phyloP scores from a whole-genome alignment of 2,329 filamentous ascomycete species.

The Claviceps sorghi region DNA sequence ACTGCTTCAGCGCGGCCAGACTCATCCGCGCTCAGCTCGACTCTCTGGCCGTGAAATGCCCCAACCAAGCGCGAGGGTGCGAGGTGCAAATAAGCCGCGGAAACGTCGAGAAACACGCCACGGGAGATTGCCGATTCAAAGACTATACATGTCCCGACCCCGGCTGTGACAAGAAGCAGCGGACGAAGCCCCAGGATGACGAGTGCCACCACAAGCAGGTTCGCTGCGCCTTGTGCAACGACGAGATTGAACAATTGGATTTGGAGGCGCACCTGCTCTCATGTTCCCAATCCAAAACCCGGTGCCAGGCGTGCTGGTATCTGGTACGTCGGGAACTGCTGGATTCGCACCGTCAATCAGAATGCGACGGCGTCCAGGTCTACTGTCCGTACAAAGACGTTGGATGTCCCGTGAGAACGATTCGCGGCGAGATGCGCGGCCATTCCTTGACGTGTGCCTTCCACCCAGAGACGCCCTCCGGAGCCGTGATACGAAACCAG shows the following conservation, averaged over 20 bases:
- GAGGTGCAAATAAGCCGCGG: conserved; percentile 34
- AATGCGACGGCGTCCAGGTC: conserved; percentile 35
- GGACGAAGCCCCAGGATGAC: conserved; percentile 33
- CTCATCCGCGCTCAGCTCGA: conserved; percentile 48
- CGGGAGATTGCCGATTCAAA: conserved; percentile 40
- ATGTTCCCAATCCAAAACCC: conserved; percentile 32
- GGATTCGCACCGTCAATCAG: conserved; percentile 29
- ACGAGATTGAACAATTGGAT: conserved; percentile 31
- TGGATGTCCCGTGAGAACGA: conserved; percentile 20
- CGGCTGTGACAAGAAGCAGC: conserved; percentile 35
- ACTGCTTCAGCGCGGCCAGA: conserved; percentile 27
- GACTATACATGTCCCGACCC: conserved; percentile 40
- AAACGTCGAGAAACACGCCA: conserved; percentile 40
- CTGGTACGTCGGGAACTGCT: conserved; percentile 30
- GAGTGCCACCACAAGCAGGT: conserved; percentile 40
- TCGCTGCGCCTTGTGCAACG: conserved; percentile 39
- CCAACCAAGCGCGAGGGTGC: conserved; percentile 38
- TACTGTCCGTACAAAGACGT: conserved; percentile 30
- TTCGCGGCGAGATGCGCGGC: conserved; percentile 23
- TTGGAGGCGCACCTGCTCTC: conserved; percentile 20
- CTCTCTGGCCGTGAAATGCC: conserved; percentile 42
- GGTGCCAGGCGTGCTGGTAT: conserved; percentile 35
- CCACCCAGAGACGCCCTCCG: conserved; percentile 33
- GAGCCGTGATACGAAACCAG: conserved; percentile 34
- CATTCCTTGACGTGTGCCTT: conserved; percentile 38